These are phyloP conservation scores for Botrytis byssoidea DNA, from an alignment of 2,329 filamentous ascomycete genomes.

Conservation along the genomic window DNA sequence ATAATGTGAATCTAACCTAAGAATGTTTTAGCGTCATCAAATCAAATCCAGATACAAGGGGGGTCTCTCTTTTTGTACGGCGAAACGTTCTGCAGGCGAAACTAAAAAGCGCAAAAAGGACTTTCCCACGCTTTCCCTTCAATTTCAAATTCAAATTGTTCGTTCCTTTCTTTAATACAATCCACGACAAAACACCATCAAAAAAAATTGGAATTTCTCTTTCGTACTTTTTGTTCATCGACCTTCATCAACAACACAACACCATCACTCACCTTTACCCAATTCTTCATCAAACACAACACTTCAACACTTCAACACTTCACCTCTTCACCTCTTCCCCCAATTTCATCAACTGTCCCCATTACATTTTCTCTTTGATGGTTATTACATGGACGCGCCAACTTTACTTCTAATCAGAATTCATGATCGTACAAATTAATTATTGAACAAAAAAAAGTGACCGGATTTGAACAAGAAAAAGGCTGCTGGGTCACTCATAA, in stretches of 20 bases:
- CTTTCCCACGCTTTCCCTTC: background rate
- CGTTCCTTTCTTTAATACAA: slow-evolving; percentile 14
- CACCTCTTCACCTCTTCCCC: background rate
- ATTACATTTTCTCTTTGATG: slow-evolving; percentile 24
- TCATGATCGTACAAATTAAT: slow-evolving; percentile 40
- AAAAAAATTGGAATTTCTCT: background rate
- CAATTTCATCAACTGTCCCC: slow-evolving; percentile 23
- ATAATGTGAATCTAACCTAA: background rate
- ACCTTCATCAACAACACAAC: background rate
- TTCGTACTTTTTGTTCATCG: background rate
- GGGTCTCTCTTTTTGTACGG: background rate
- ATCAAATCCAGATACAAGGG: background rate
- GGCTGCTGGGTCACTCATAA: slow-evolving; percentile 26
- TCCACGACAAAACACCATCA: background rate
- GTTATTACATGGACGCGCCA: slow-evolving; percentile 32
- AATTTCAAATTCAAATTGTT: background rate
- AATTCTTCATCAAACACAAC: background rate
- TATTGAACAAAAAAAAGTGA: slow-evolving; percentile 33
- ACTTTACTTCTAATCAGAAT: slow-evolving; percentile 33
- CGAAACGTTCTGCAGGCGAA: slow-evolving; percentile 2
- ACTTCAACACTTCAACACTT: background rate
- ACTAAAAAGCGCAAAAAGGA: background rate
- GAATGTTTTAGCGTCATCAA: background rate
- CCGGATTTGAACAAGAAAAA: slow-evolving; percentile 17
- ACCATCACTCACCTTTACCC: background rate